Percentiles rank a stretch among this genome's conserved stretches.
Conservation (phyloP, 2,329 filamentous ascomycete genomes). For the Talaromyces sp. region DNA sequence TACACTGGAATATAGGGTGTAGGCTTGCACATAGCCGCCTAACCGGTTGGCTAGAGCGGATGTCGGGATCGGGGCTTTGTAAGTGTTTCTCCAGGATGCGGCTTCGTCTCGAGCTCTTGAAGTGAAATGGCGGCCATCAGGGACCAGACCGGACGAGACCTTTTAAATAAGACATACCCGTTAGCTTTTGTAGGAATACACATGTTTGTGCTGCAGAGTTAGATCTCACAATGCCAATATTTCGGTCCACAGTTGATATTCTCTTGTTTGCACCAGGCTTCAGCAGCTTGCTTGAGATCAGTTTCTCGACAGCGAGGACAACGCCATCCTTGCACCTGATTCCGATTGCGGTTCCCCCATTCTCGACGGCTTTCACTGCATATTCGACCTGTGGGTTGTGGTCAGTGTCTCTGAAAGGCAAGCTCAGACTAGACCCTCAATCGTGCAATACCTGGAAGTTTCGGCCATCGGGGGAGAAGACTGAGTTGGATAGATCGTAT, state of each 20-base stretch:
- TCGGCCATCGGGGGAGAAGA: conserved; percentile 97
- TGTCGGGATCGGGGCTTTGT: conserved; percentile 90
- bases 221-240: conserved; percentile 76
- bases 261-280: conserved; percentile 95
- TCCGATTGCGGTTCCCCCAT: conserved; percentile 90
- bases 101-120: conserved; percentile 92
- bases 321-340: conserved; percentile 97
- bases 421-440: not conserved
- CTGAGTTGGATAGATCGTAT: conserved; percentile 98
- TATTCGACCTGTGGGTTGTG: conserved; percentile 66
- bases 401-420: not conserved
- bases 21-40: conserved; percentile 93
- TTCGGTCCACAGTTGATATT: conserved; percentile 89
- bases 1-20: conserved; percentile 95
- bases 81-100: conserved; percentile 80
- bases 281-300: conserved; percentile 88
- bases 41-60: conserved; percentile 85
- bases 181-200: not conserved
- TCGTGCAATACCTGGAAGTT: conserved; percentile 75
- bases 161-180: conserved; percentile 29
- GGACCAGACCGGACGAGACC: conserved; percentile 91
- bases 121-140: conserved; percentile 92
- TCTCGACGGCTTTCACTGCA: conserved; percentile 96
- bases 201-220: not conserved
- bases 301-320: conserved; percentile 93